phyloP scores from a whole-genome alignment of 805 yeast species.

The Candida pseudoglaebosa region DNA sequence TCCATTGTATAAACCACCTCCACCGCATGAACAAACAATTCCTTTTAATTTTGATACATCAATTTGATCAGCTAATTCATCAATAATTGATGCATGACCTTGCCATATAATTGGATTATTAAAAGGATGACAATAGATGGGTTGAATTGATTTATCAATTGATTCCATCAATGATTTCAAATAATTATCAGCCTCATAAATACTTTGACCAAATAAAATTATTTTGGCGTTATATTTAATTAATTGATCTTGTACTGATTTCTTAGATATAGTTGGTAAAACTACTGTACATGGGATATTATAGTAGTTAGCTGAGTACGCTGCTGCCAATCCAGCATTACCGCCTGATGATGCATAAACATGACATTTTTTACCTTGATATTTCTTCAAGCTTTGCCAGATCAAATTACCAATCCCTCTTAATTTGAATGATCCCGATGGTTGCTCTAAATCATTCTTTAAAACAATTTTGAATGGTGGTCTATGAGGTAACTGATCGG shows the following conservation, averaged over 20 bases:
- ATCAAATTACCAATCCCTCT: conserved; percentile 52
- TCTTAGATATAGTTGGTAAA: conserved; percentile 49
- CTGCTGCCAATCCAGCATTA: conserved; percentile 54
- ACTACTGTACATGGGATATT: conserved; percentile 54
- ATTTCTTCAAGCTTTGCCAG: conserved; percentile 21
- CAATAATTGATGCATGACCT: conserved; percentile 48
- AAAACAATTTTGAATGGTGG: conserved; percentile 42
- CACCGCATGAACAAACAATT: conserved; percentile 53
- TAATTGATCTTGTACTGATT: conserved; percentile 43
- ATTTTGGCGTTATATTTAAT: conserved; percentile 48
- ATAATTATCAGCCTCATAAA: conserved; percentile 50
- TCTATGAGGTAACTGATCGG: conserved; percentile 24
- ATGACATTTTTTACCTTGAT: conserved; percentile 11
- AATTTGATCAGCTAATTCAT: conserved; percentile 36
- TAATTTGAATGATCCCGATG: conserved; percentile 53
- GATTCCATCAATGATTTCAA: conserved; percentile 24
- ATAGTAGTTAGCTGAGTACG: conserved; percentile 38
- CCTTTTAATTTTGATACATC: conserved; percentile 31
- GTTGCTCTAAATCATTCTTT: conserved; percentile 52
- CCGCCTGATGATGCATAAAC: conserved; percentile 56
- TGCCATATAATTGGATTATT: conserved; percentile 51
- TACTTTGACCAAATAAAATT: conserved; percentile 40
- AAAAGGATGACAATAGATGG: conserved; percentile 55
- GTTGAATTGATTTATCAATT: conserved; percentile 21
- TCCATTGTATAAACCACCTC: conserved; percentile 57